phyloP scores from a whole-genome alignment of 2,329 filamentous ascomycete species.

The Cyphellophora europaea region DNA sequence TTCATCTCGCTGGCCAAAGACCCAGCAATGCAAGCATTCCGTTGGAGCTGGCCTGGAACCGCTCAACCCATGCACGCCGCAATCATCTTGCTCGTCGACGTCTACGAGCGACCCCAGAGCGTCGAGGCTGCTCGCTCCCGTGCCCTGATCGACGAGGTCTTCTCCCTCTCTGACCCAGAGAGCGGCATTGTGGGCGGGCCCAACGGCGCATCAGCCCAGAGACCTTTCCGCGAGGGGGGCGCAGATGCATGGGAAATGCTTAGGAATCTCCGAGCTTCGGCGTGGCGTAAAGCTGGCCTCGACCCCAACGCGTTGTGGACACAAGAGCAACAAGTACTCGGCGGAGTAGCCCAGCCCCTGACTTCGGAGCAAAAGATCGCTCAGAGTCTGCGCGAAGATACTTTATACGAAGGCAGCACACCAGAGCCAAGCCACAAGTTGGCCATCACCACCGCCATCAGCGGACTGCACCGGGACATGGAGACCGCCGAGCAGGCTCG shows the following conservation, averaged over 20 bases:
- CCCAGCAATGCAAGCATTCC: constrained; percentile 37
- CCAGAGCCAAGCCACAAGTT: not conserved
- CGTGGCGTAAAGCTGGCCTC: constrained; percentile 39
- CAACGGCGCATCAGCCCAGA: constrained; percentile 32
- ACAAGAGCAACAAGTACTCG: constrained; percentile 33
- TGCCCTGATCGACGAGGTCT: constrained; percentile 37
- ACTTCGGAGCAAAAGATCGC: constrained; percentile 15
- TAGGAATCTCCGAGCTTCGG: constrained; percentile 35
- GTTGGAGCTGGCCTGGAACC: constrained; percentile 39
- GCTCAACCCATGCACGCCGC: constrained; percentile 36
- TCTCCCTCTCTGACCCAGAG: constrained; percentile 35
- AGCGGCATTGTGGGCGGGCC: constrained; percentile 36
- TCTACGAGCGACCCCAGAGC: constrained; percentile 37
- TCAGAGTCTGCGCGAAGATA: constrained; percentile 18
- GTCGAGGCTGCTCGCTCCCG: constrained; percentile 35
- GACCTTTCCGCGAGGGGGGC: constrained; percentile 37
- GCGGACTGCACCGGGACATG: not conserved
- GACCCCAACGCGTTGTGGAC: constrained; percentile 38
- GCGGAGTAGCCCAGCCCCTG: constrained; percentile 21
- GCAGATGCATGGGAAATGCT: constrained; percentile 41
- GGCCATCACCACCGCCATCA: not conserved
- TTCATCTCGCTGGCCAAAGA: constrained; percentile 38
- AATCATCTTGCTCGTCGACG: constrained; percentile 40
- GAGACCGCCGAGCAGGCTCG: not conserved
- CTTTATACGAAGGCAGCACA: constrained; percentile 9